Base-by-base conservation (phyloP, 371 early-diverging fungal genomes). In the Mortierella sp. region DNA sequence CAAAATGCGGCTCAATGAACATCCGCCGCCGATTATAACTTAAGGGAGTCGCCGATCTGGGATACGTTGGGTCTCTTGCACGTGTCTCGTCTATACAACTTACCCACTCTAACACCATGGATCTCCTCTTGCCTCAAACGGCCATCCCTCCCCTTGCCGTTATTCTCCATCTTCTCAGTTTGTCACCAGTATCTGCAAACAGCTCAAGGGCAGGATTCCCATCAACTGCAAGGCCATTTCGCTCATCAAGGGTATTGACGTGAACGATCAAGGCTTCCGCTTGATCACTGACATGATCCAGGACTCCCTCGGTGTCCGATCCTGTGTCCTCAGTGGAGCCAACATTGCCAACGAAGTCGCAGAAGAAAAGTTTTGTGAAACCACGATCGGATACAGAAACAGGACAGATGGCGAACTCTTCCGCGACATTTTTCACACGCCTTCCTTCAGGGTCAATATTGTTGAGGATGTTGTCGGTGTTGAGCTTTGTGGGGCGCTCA, bases 281-380 rank as follows among this genome's bases (percentile, higher is more conserved):
- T 83, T 97, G 19, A 94, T 98, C 64, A 93, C 97, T 3, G 92
- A 96, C 67, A 85, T 92, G 63, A 96, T 99, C 65, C 80, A 86
- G 59, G 89, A 92, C 46, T 79, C 84, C 17, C 84, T 99, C 26
- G 82, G 81, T 27, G 86, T 98, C 50, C 87, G 91, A 27, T 90
- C 94, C 19, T 87, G 91, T 42, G 94, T 95, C 19, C 80, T 99
- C 41, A 96, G 95, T 88, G 99, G 99, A 39, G 99, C 99, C 49
- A 99, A 99, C 82, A 98, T 99, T 82, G 99, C 99, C 28, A 88
- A 85, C 59, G 99, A 99, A 71, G 95, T 99, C 26, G 98, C 99
- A 2, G 83, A 87, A 72, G 96, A 95, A 62, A 83, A 93, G 72
- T 95, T 98, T 78, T 95, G 94, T 80, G 99, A 99, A 80, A 91